These are phyloP conservation scores for Exophiala sp. DNA, from an alignment of 2,329 filamentous ascomycete species.

Conservation along the genomic window DNA sequence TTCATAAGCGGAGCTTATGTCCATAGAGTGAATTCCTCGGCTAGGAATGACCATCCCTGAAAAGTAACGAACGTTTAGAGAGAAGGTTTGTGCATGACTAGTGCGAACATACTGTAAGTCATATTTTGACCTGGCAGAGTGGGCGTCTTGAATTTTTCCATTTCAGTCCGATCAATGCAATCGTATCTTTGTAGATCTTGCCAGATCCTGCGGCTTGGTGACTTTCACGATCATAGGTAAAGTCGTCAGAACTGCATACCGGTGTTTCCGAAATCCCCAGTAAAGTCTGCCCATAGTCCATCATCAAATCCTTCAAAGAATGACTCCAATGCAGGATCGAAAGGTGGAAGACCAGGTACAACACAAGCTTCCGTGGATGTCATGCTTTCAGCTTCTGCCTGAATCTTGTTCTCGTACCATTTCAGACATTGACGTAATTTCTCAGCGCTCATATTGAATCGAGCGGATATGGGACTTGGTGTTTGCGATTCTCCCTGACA, in stretches of 20 bases:
- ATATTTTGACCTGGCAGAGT: too few relatives aligned
- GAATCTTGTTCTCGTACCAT: slow-evolving; percentile 22
- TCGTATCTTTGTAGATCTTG: too few relatives aligned
- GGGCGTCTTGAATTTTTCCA: too few relatives aligned
- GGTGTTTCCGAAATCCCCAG: slow-evolving; percentile 9
- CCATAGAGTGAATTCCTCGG: too few relatives aligned
- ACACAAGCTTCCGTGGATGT: background rate
- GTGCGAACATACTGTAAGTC: too few relatives aligned
- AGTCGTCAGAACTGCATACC: slow-evolving; percentile 6
- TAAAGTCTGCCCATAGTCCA: slow-evolving; percentile 17
- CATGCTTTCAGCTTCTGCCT: slow-evolving; percentile 9
- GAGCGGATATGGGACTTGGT: slow-evolving; percentile 2
- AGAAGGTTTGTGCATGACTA: too few relatives aligned
- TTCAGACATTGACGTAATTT: slow-evolving; percentile 12
- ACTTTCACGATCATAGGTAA: background rate
- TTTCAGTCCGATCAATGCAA: too few relatives aligned
- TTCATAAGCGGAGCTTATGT: too few relatives aligned
- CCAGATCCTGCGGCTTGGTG: too few relatives aligned
- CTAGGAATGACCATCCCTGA: too few relatives aligned
- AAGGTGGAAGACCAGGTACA: background rate
- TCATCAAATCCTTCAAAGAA: slow-evolving; percentile 13
- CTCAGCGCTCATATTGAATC: slow-evolving; percentile 14
- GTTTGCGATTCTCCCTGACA: background rate
- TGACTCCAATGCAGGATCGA: background rate
- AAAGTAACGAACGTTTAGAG: too few relatives aligned